Evolutionary conservation across 1,284 basidiomycete genomes (phyloP).

Genomic region (Leccinum solheimii): DNA sequence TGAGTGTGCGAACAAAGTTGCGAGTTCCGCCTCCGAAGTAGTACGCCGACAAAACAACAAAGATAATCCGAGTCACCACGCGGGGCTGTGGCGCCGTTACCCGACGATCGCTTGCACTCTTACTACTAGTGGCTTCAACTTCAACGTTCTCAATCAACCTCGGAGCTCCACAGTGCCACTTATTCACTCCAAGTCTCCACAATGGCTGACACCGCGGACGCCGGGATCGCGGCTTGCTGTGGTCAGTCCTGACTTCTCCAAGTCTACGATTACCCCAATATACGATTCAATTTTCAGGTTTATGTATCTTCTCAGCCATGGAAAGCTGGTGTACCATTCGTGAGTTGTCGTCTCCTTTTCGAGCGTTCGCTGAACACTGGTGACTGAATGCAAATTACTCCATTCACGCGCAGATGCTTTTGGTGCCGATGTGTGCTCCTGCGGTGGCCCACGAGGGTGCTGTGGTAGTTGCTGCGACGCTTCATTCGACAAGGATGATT

Average conservation of each 20-base stretch:
- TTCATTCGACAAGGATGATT: slow-evolving; percentile 32
- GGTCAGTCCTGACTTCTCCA: slow-evolving; percentile 14
- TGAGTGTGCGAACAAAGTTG: background rate
- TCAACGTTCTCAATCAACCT: background rate
- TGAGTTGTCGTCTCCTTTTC: slow-evolving; percentile 16
- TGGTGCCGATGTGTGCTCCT: slow-evolving; percentile 25
- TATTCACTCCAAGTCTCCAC: background rate
- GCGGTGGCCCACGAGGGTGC: slow-evolving; percentile 31
- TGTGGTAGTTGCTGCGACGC: slow-evolving; percentile 31
- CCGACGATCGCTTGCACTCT: background rate
- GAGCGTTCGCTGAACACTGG: background rate
- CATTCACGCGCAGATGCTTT: slow-evolving; percentile 21
- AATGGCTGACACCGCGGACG: slow-evolving; percentile 22
- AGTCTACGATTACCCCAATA: background rate
- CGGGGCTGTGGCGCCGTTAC: no score
- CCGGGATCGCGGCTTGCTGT: slow-evolving; percentile 20
- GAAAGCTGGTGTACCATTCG: slow-evolving; percentile 30
- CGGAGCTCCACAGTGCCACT: background rate
- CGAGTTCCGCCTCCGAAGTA: background rate
- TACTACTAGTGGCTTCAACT: background rate
- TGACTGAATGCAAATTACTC: background rate
- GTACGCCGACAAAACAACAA: no score
- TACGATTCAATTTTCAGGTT: slow-evolving; percentile 13
- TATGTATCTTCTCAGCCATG: slow-evolving; percentile 18
- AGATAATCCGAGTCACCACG: no score